Percentiles rank a stretch among this genome's conserved stretches.
Conservation (phyloP, 495 filamentous ascomycete genomes). For the Letharia lupina region DNA sequence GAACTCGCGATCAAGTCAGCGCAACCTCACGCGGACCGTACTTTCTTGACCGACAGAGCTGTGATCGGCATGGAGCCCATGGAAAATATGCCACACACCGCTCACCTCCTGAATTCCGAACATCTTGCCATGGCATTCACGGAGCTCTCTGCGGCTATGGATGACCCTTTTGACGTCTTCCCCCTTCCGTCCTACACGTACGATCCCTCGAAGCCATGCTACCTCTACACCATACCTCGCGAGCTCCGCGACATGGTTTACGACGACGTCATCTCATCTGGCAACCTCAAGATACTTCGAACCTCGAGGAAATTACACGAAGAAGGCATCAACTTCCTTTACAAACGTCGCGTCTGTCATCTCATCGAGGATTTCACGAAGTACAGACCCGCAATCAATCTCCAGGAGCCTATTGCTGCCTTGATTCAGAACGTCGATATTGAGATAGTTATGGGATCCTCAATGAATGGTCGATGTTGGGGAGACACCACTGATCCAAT, state of each 20-base stretch:
- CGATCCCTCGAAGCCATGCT: neutral
- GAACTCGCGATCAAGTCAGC: neutral
- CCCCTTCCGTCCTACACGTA: neutral
- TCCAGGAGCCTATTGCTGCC: too few relatives aligned
- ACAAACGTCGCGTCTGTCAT: too few relatives aligned
- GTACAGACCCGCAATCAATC: too few relatives aligned
- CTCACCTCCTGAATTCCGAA: neutral
- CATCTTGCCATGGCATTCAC: neutral
- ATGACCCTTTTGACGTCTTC: neutral
- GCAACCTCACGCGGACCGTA: neutral
- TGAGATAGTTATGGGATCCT: too few relatives aligned
- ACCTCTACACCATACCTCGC: slow-evolving; percentile 5
- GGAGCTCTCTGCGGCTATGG: neutral
- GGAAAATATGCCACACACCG: neutral
- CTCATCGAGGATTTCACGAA: too few relatives aligned
- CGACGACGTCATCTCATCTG: neutral
- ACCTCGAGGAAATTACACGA: neutral
- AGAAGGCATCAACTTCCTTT: too few relatives aligned
- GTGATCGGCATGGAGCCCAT: neutral
- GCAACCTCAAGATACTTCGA: neutral
- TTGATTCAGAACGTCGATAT: too few relatives aligned
- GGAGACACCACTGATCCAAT: too few relatives aligned
- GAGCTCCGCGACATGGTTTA: slow-evolving; percentile 8
- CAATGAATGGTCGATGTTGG: too few relatives aligned
- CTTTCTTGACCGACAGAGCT: neutral